Conservation (phyloP, 495 filamentous ascomycete genomes). For the Neurospora sp. region DNA sequence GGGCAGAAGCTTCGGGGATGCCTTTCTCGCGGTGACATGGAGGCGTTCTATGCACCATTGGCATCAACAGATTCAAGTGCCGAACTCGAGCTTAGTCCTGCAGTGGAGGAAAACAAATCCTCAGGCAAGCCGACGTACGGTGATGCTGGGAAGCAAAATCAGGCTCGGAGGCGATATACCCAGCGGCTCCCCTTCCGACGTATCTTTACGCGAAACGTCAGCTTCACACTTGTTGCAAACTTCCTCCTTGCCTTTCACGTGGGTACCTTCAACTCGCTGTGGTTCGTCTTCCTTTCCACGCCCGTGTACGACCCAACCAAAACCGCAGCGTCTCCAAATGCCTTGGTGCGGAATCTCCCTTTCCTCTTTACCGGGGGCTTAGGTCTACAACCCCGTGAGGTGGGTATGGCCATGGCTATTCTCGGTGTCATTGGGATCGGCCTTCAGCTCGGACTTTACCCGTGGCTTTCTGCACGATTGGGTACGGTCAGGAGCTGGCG, state of each 20-base stretch:
- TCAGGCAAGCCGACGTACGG: not conserved
- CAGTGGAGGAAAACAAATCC: not conserved
- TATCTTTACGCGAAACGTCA: conserved; percentile 73
- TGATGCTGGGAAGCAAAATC: conserved; percentile 1
- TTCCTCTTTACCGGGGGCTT: conserved; percentile 75
- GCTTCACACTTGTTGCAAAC: conserved; percentile 52
- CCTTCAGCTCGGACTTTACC: conserved; percentile 71
- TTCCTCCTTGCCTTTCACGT: conserved; percentile 67
- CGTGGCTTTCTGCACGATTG: conserved; percentile 51
- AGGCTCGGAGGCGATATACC: conserved; percentile 22
- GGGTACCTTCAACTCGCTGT: conserved; percentile 75
- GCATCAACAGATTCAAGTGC: conserved; percentile 5
- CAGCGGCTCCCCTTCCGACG: conserved; percentile 53
- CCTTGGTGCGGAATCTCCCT: conserved; percentile 39
- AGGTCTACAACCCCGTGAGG: conserved; percentile 60
- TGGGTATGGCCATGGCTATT: conserved; percentile 71
- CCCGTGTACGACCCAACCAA: conserved; percentile 50
- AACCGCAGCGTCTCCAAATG: conserved; percentile 16
- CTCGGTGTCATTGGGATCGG: conserved; percentile 67
- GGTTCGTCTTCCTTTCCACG: conserved; percentile 77
- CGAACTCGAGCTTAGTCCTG: not conserved
- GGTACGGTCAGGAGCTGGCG: conserved; percentile 63
- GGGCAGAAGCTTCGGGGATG: conserved; percentile 19
- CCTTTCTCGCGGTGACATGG: conserved; percentile 2
- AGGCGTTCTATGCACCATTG: conserved; percentile 9